These are phyloP conservation scores for Termitomyces sp. DNA, from an alignment of 1,284 basidiomycete species.

Conservation along the genomic window DNA sequence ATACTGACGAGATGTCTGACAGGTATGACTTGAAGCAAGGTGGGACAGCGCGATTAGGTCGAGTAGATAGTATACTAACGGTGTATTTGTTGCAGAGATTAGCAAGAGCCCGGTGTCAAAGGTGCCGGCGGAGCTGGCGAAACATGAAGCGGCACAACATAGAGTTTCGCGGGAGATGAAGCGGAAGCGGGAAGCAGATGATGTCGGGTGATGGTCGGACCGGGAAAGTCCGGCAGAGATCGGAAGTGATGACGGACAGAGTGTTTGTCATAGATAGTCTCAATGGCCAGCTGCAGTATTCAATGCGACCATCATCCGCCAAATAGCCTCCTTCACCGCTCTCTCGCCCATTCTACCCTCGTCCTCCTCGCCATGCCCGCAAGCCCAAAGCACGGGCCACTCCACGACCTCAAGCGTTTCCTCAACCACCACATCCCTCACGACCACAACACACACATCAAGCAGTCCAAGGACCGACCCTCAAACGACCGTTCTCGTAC, in stretches of 20 bases:
- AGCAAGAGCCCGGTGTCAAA: constrained; percentile 91
- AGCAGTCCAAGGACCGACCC: constrained; percentile 42
- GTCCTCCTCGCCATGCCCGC: constrained; percentile 15
- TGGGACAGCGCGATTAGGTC: constrained; percentile 26
- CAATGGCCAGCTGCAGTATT: background rate
- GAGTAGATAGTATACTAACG: background rate
- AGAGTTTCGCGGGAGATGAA: constrained; percentile 90
- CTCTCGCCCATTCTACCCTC: constrained; percentile 7
- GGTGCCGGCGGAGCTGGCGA: constrained; percentile 79
- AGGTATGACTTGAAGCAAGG: constrained; percentile 90
- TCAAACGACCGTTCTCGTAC: constrained; percentile 36
- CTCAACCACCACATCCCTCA: constrained; percentile 77
- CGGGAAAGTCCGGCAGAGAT: constrained; percentile 5
- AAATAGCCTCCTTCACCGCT: constrained; percentile 4
- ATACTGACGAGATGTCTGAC: constrained; percentile 14
- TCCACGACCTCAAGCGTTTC: constrained; percentile 90
- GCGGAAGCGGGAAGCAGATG: constrained; percentile 77
- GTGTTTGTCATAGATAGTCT: constrained; percentile 12
- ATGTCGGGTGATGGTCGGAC: constrained; percentile 40
- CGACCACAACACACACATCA: constrained; percentile 25
- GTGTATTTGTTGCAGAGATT: constrained; percentile 55
- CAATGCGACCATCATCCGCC: constrained; percentile 7
- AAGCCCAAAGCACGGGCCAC: constrained; percentile 51
- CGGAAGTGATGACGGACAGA: constrained; percentile 6
- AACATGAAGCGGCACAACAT: constrained; percentile 87